phyloP scores from a whole-genome alignment of 1,284 basidiomycete genomes.

The Pterulicium gracile region DNA sequence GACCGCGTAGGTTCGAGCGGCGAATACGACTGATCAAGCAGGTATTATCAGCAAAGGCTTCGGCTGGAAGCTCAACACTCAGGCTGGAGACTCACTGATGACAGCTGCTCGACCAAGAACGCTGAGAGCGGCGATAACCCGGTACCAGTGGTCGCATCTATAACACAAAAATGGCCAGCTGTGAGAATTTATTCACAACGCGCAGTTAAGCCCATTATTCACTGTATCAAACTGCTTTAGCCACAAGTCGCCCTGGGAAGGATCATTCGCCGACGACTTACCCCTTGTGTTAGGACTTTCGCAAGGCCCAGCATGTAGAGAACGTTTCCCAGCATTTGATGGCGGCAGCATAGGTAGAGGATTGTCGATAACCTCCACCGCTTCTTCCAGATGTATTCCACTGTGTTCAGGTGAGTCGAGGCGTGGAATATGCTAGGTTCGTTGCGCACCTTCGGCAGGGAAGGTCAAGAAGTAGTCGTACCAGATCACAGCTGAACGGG shows the following conservation, averaged over 20 bases:
- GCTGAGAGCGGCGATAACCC: constrained; percentile 19
- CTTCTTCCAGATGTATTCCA: constrained; percentile 21
- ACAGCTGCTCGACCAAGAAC: constrained; percentile 22
- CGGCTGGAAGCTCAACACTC: neutral
- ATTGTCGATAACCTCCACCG: constrained; percentile 20
- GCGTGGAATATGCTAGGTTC: neutral
- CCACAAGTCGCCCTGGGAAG: too few relatives aligned
- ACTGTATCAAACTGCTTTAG: too few relatives aligned
- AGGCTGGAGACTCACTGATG: constrained; percentile 16
- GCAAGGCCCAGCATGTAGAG: constrained; percentile 21
- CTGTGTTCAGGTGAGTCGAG: constrained; percentile 11
- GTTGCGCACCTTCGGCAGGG: constrained; percentile 23
- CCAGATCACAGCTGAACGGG: constrained; percentile 25
- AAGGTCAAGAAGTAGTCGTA: constrained; percentile 32
- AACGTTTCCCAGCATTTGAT: constrained; percentile 22
- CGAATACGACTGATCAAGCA: constrained; percentile 22
- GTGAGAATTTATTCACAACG: too few relatives aligned
- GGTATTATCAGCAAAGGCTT: too few relatives aligned
- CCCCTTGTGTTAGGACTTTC: constrained; percentile 14
- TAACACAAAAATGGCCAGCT: too few relatives aligned
- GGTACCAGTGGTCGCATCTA: constrained; percentile 22
- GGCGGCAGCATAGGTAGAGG: constrained; percentile 24
- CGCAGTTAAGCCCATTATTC: too few relatives aligned
- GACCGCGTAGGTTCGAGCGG: constrained; percentile 21
- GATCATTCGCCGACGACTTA: too few relatives aligned